Conservation (phyloP, 2,329 filamentous ascomycete genomes). For the Hymenoscyphus scutula region DNA sequence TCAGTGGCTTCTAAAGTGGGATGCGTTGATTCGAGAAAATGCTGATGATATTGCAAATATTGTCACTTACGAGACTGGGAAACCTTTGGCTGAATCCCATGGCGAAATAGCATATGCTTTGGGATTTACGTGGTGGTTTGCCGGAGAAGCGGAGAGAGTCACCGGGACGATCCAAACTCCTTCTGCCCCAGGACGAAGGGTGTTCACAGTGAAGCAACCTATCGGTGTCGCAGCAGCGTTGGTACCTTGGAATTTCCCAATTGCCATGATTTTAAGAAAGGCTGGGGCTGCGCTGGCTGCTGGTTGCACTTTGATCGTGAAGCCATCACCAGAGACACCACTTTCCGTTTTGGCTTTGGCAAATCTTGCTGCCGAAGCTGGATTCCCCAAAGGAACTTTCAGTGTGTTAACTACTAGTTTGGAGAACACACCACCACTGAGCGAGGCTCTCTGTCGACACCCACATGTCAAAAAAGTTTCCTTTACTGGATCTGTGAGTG, state of each 20-base stretch:
- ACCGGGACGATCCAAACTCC: slow-evolving; percentile 59
- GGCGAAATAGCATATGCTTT: slow-evolving; percentile 53
- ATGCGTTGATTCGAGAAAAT: slow-evolving; percentile 60
- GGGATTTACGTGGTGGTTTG: slow-evolving; percentile 55
- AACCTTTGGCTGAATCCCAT: slow-evolving; percentile 50
- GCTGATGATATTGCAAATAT: slow-evolving; percentile 61
- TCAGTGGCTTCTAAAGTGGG: slow-evolving; percentile 63
- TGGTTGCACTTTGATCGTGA: slow-evolving; percentile 72
- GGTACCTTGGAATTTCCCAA: slow-evolving; percentile 72
- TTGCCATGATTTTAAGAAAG: slow-evolving; percentile 67
- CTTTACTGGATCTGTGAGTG: slow-evolving; percentile 53
- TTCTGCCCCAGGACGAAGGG: slow-evolving; percentile 59
- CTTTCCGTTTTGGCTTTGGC: slow-evolving; percentile 55
- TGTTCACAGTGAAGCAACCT: slow-evolving; percentile 73
- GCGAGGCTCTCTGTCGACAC: slow-evolving; percentile 55
- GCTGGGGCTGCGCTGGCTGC: slow-evolving; percentile 66
- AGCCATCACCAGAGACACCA: slow-evolving; percentile 68
- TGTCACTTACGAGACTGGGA: slow-evolving; percentile 58
- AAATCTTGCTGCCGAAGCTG: slow-evolving; percentile 51
- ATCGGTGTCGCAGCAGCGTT: slow-evolving; percentile 66
- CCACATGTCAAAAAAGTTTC: slow-evolving; percentile 59
- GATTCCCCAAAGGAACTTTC: slow-evolving; percentile 58
- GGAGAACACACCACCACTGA: slow-evolving; percentile 52
- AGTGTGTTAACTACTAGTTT: slow-evolving; percentile 60
- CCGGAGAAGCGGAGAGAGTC: slow-evolving; percentile 60